Evolutionary conservation across 352 stramenopile genomes (phyloP).

Genomic region (Phytophthora sp.): DNA sequence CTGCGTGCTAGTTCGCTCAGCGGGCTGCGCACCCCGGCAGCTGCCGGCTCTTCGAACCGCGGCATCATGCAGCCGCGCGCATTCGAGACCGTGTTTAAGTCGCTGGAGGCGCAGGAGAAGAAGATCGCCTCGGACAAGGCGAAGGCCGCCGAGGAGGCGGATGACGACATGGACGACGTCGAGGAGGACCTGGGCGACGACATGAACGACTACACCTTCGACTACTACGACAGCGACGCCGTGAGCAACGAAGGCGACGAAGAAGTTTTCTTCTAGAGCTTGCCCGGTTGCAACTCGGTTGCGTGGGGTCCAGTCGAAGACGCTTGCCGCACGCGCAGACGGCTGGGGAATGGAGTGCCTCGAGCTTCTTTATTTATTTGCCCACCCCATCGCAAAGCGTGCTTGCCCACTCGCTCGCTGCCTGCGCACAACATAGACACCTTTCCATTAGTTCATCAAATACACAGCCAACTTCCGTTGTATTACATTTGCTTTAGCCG

Average conservation of each 20-base stretch:
- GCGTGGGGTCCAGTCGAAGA: slow-evolving; percentile 9
- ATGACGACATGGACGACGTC: slow-evolving; percentile 63
- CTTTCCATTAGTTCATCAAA: slow-evolving; percentile 15
- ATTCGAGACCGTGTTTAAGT: slow-evolving; percentile 77
- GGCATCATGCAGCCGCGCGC: slow-evolving; percentile 71
- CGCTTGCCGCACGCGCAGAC: slow-evolving; percentile 23
- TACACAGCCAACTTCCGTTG: slow-evolving; percentile 12
- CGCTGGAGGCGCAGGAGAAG: slow-evolving; percentile 70
- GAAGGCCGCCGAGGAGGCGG: slow-evolving; percentile 47
- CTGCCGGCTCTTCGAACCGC: slow-evolving; percentile 16
- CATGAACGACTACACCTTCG: slow-evolving; percentile 85
- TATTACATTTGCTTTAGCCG: background rate
- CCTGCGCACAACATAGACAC: slow-evolving; percentile 27
- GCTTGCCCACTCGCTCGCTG: slow-evolving; percentile 13
- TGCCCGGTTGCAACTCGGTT: background rate
- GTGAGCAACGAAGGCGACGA: slow-evolving; percentile 74
- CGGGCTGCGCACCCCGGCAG: slow-evolving; percentile 32
- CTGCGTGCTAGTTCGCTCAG: slow-evolving; percentile 63
- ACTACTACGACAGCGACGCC: slow-evolving; percentile 81
- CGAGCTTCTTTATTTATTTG: slow-evolving; percentile 39
- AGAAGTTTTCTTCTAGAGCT: slow-evolving; percentile 74
- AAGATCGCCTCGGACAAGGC: slow-evolving; percentile 51
- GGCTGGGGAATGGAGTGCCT: slow-evolving; percentile 26
- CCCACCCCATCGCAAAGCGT: slow-evolving; percentile 30
- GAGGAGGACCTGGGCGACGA: slow-evolving; percentile 77